These are phyloP conservation scores for Entomortierella lignicola DNA, from an alignment of 192 early-diverging fungal genomes.

Conservation along the genomic window DNA sequence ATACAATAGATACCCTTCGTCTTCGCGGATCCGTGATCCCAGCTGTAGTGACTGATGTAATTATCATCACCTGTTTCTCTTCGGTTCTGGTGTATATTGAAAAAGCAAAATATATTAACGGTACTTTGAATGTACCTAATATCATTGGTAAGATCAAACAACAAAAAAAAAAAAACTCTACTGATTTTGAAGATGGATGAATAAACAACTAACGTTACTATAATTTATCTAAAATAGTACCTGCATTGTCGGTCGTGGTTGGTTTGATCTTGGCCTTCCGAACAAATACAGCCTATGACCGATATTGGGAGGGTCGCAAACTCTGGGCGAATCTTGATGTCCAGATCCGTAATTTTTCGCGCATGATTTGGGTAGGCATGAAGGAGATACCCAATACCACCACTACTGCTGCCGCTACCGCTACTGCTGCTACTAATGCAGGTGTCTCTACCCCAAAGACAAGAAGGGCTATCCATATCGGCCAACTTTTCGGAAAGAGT, in stretches of 20 bases:
- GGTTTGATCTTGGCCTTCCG: constrained; percentile 85
- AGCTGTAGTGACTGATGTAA: constrained; percentile 25
- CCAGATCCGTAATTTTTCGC: constrained; percentile 72
- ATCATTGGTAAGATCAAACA: constrained; percentile 29
- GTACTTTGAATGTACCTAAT: constrained; percentile 23
- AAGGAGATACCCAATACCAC: constrained; percentile 27
- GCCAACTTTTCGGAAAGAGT: constrained; percentile 32
- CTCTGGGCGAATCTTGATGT: constrained; percentile 79
- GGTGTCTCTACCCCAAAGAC: not conserved
- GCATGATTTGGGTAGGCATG: constrained; percentile 72
- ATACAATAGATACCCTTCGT: constrained; percentile 32
- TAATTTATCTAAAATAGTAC: constrained; percentile 5
- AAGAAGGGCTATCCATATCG: not conserved
- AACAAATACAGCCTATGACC: constrained; percentile 79
- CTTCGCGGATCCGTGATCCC: constrained; percentile 52
- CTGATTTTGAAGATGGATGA: not conserved
- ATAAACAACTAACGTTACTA: not conserved
- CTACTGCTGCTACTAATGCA: not conserved
- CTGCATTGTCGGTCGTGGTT: constrained; percentile 62
- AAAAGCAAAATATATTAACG: not conserved
- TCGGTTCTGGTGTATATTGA: constrained; percentile 12
- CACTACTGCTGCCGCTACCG: not conserved
- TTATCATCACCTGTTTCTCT: constrained; percentile 29
- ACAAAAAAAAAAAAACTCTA: not conserved
- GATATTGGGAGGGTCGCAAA: constrained; percentile 90